These are phyloP conservation scores for Yarrowia galli DNA, from an alignment of 1,139 yeast species.

Conservation along the genomic window DNA sequence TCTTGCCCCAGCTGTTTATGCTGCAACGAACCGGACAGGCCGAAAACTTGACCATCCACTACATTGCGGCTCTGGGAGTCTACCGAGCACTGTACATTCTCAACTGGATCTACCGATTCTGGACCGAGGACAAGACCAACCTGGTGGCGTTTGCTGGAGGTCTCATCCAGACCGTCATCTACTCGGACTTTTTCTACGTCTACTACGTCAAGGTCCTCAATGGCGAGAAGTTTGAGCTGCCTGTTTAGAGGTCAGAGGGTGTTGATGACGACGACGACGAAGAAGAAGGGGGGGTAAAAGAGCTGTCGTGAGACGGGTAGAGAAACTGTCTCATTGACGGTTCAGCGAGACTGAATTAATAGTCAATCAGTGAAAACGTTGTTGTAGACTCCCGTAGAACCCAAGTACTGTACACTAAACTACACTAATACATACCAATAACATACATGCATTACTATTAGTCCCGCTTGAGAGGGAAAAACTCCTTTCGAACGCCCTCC, in stretches of 20 bases:
- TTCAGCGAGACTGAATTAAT: background rate
- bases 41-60: conserved; percentile 84
- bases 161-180: conserved; percentile 79
- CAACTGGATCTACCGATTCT: conserved; percentile 92
- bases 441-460: conserved; percentile 48
- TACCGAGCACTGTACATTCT: conserved; percentile 91
- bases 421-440: background rate
- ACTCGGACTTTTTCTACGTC: conserved; percentile 93
- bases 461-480: conserved; percentile 88
- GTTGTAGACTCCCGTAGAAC: too few relatives aligned
- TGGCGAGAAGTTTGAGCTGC: conserved; percentile 81
- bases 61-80: conserved; percentile 89
- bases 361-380: background rate
- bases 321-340: too few relatives aligned
- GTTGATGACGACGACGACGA: too few relatives aligned
- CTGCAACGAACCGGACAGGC: conserved; percentile 91
- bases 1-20: conserved; percentile 89
- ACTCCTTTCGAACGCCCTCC: conserved; percentile 87
- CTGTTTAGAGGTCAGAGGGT: conserved; percentile 57
- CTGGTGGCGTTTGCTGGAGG: conserved; percentile 80
- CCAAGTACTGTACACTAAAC: too few relatives aligned
- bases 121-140: conserved; percentile 71
- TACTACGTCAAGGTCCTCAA: conserved; percentile 85
- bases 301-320: background rate
- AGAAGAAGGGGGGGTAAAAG: background rate